Base-by-base conservation (phyloP, 192 early-diverging fungal species). In the Backusella macrospora region DNA sequence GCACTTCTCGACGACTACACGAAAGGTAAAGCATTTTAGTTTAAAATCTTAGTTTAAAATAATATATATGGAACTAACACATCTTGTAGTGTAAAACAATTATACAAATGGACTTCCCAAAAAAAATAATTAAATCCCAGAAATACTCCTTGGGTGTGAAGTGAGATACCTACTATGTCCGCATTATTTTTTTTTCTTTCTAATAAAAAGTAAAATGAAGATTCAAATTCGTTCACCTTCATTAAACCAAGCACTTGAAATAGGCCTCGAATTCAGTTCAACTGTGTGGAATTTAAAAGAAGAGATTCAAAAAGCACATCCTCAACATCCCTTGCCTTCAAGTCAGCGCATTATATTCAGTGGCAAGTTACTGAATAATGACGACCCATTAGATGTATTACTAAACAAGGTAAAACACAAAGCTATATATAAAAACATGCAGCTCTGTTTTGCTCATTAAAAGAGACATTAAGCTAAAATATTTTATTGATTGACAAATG, bases 321-420 rank as follows among this genome's bases (percentile, higher is more conserved):
- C 75, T 40, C 68, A 72, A 49, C 67, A 74, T 15, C 80, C 80
- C 43, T 26, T 47, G 4, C 47, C 76, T 3, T 34, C n/a, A 29
- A 48, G 74, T 26, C 80, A 81, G 15, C 80, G 80, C 40, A 65
- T 81, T 34, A 81, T 81, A 47, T 76, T 48, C 44, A 70, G 73
- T 14, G 80, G 80, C 18, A 81, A 74, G 38, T 15, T 77, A 18
- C 13, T 81, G 26, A 23, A 46, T n/a, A 73, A 81, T 64, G 38
- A 44, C 16, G 73, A 75, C 15, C 9, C 34, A 13, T 26, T 81
- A 14, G 12, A 39, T 0, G 29, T 44, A 42, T 45, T 81, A 5
- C 42, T 81, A 26, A 59, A 38, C 7, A 81, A 77, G 68, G 78
- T 79, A 74, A 65, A 45, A 5, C 14, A 6, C 6, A 14, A 48